Percentiles rank a stretch among this genome's conserved stretches.
Evolutionary conservation across 2,329 filamentous ascomycete species (phyloP).

Genomic region (Cordyceps javanica): DNA sequence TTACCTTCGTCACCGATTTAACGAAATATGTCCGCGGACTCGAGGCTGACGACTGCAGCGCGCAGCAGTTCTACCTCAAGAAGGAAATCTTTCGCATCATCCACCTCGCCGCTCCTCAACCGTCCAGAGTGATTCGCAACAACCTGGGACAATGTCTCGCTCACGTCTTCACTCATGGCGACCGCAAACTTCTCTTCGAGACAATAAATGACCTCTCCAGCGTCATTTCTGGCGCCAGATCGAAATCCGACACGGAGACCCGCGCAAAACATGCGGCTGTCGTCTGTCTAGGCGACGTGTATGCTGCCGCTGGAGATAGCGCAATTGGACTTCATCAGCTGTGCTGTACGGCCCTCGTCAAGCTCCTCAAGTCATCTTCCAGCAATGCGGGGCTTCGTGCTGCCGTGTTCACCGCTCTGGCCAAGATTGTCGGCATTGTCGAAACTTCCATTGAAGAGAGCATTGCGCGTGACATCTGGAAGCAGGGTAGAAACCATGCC

Average conservation of each 20-base stretch:
- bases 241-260: constrained; percentile 67
- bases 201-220: constrained; percentile 81
- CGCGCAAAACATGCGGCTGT: constrained; percentile 82
- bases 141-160: constrained; percentile 81
- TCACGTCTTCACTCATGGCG: constrained; percentile 75
- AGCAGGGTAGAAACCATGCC: constrained; percentile 73
- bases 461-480: constrained; percentile 87
- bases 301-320: constrained; percentile 88
- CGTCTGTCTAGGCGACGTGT: constrained; percentile 81
- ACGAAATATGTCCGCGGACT: constrained; percentile 73
- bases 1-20: constrained; percentile 80
- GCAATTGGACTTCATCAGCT: constrained; percentile 77
- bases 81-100: constrained; percentile 92
- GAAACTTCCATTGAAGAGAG: constrained; percentile 73
- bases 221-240: constrained; percentile 68
- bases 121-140: constrained; percentile 83
- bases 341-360: constrained; percentile 65
- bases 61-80: constrained; percentile 87
- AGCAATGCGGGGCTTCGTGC: constrained; percentile 78
- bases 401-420: constrained; percentile 67
- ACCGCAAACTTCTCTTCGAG: constrained; percentile 88
- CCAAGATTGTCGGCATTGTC: constrained; percentile 71
- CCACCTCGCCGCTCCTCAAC: constrained; percentile 74
- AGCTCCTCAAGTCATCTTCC: constrained; percentile 71
- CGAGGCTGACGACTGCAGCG: constrained; percentile 71